Evolutionary conservation across 2,329 filamentous ascomycete species (phyloP).

Genomic region (Aureobasidium zeae): DNA sequence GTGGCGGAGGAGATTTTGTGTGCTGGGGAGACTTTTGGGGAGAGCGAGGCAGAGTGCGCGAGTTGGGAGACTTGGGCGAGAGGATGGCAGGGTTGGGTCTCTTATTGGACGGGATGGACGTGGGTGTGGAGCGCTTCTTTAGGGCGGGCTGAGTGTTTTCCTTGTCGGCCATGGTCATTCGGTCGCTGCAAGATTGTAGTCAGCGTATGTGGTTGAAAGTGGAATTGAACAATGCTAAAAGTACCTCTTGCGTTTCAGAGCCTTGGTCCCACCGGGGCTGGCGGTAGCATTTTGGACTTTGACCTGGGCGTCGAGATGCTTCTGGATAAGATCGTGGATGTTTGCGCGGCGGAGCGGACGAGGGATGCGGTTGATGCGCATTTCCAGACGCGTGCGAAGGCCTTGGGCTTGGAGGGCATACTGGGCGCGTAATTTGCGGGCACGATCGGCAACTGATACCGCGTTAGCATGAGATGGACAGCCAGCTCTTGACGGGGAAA

Average conservation of each 20-base stretch:
- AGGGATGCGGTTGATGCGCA: conserved; percentile 88
- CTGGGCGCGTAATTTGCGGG: conserved; percentile 77
- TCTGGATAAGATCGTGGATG: conserved; percentile 68
- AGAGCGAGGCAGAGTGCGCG: conserved; percentile 54
- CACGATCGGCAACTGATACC: conserved; percentile 68
- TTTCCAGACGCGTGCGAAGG: conserved; percentile 75
- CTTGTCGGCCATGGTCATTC: conserved; percentile 57
- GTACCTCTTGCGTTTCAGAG: conserved; percentile 28
- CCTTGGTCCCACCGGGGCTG: conserved; percentile 16
- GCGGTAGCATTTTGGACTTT: conserved; percentile 18
- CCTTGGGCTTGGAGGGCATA: conserved; percentile 83
- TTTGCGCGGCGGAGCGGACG: conserved; percentile 65
- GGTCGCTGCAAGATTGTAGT: conserved; percentile 45
- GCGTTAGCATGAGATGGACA: no score
- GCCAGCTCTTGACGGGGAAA: no score
- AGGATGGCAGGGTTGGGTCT: conserved; percentile 49
- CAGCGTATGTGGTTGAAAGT: conserved; percentile 22
- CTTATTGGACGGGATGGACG: conserved; percentile 24
- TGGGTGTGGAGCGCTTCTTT: conserved; percentile 52
- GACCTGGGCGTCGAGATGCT: conserved; percentile 32
- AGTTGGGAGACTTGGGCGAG: conserved; percentile 76
- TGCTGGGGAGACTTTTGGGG: conserved; percentile 39
- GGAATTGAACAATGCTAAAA: conserved; percentile 17
- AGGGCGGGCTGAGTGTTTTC: conserved; percentile 60
- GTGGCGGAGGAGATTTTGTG: conserved; percentile 28